Base-by-base conservation (phyloP, 345 rosid genomes). In the Melaleuca quinquenervia region DNA sequence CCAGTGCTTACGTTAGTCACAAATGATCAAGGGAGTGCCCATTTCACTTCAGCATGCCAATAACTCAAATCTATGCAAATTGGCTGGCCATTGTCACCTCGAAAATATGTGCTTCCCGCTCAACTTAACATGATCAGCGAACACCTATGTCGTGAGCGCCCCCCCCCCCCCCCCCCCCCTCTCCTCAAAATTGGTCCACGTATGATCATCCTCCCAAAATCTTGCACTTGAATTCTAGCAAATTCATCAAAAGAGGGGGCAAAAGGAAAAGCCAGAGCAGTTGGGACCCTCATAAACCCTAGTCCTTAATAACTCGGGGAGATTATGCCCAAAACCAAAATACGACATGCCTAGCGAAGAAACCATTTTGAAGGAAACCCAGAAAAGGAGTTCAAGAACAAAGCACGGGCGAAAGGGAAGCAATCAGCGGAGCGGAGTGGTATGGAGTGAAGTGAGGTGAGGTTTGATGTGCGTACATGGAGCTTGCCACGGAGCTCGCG, bases 401-500 rank as follows among this genome's bases (percentile, higher is more conserved):
- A 41, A 70, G 78, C 48, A 5, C 78, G 13, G 11, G 24, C 21
- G 5, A 32, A 18, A 32, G 78, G 78, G 78, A 64, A 32, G 78
- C 48, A 70, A 18, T 18, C 78, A 32, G 48, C 32, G 78, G 11
- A 54, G n/a, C 3, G 58, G 58, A 41, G 41, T 51, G 52, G 56
- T 20, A 24, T 15, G 48, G 58, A 50, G 76, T 24, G 29, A 22
- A 29, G 55, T 14, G 41, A 41, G 41, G 41, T 24, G 29, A 22
- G 49, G 55, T 14, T 51, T 49, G 58, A 60, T 3, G 74, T 44
- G 3, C 80, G 45, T 54, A 95, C 99, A 88, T 97, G 99, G 87
- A 97, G 98, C 93, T 97, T 97, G 90, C 99, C 99, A 78, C 99
- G 98, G 87, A 98, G 99, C 85, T 98, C 99, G 64, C 99, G 98